Evolutionary conservation across 306 rosid species (phyloP).

Genomic region (Leucaena leucocephala): DNA sequence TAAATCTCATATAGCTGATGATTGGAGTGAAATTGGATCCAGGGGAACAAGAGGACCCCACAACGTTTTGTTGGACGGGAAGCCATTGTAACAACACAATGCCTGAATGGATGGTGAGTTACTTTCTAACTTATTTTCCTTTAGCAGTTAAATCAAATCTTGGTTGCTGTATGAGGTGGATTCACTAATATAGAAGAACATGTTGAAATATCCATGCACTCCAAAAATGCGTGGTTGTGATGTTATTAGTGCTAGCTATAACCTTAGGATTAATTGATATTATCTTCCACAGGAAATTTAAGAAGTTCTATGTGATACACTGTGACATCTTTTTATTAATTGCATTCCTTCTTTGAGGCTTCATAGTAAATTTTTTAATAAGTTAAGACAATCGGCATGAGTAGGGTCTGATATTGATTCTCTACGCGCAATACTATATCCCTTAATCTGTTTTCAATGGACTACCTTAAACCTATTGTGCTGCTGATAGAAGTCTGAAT

Average conservation of each 20-base stretch:
- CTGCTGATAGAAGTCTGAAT: constrained; percentile 27
- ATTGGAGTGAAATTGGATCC: constrained; percentile 45
- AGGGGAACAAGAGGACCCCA: constrained; percentile 99
- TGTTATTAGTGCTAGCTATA: not conserved
- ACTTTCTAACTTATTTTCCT: constrained; percentile 22
- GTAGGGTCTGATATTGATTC: not conserved
- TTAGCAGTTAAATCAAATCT: constrained; percentile 24
- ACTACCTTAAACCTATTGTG: not conserved
- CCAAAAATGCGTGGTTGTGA: not conserved
- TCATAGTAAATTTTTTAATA: no score
- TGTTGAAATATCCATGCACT: constrained; percentile 3
- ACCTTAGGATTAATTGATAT: not conserved
- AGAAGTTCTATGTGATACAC: not conserved
- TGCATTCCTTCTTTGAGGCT: no score
- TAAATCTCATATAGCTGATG: constrained; percentile 32
- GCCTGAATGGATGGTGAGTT: constrained; percentile 97
- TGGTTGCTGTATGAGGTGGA: constrained; percentile 14
- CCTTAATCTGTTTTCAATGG: constrained; percentile 8
- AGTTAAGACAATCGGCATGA: not conserved
- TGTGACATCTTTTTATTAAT: not conserved
- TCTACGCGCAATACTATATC: not conserved
- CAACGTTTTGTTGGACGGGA: constrained; percentile 96
- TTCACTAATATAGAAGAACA: not conserved
- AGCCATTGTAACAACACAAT: constrained; percentile 98
- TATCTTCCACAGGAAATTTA: not conserved